Base-by-base conservation (phyloP, 1,284 basidiomycete genomes). In the Marasmius oreades region DNA sequence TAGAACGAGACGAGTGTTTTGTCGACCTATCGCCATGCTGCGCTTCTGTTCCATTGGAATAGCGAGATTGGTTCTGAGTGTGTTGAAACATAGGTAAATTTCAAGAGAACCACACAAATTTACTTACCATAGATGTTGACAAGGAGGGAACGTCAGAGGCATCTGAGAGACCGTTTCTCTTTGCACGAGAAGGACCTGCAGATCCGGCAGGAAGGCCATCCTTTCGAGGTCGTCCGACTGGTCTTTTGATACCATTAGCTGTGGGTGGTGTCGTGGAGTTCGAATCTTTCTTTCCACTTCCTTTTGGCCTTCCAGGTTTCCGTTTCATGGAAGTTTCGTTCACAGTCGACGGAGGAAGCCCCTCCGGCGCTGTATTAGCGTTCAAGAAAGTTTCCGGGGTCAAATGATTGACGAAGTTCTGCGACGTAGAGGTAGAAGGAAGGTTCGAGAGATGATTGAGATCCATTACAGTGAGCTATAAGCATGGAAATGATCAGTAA, bases 291-390 rank as follows among this genome's bases (percentile, higher is more conserved):
- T 75, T 77, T 5, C 73, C 75, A 61, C 74, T 77, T 14, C 77
- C 77, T 59, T 77, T 78, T 1, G 77, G 77, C 23, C 77, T 64
- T 7, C 80, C 80, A 36, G 80, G 80, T 50, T 73, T 73, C 36
- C 80, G 76, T 62, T 82, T 82, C 16, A 65, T 62, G 4, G 69
- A 61, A 42, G 34, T 57, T 26, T 52, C 47, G 26, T 43, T 46
- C 16, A 20, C 6, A 18, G 42, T 37, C 42, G 46, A 33, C 26
- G 46, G 46, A 10, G 31, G 45, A n/a, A 53, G 43, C 24, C 46
- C 52, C 18, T 46, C 45, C 4, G 47, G 14, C 6, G 23, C 18
- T 33, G 47, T 26, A 31, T 50, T 50, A 33, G 47, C 26, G 20
- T 50, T 50, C 26, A 50, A 18, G 18, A 50, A 50, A n/a, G 47